These are phyloP conservation scores for Botryococcus braunii DNA, from an alignment of 163 green algal genomes.

Conservation along the genomic window DNA sequence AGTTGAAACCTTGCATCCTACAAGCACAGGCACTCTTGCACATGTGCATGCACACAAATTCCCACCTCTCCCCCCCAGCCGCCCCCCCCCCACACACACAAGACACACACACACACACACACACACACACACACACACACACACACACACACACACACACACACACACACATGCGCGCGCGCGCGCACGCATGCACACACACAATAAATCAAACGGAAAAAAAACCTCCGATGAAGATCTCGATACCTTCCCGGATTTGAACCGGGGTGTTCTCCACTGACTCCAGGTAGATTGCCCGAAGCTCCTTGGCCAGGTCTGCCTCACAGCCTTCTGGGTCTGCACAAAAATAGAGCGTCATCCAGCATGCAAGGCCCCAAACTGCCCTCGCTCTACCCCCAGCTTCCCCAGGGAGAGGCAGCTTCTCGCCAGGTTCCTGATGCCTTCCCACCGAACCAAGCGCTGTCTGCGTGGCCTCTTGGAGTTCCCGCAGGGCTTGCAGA, in stretches of 20 bases:
- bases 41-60: too few relatives aligned
- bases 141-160: too few relatives aligned
- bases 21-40: background rate
- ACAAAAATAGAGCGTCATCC: constrained; percentile 41
- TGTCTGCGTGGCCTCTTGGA: too few relatives aligned
- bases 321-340: constrained; percentile 16
- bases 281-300: constrained; percentile 2
- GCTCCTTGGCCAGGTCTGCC: constrained; percentile 14
- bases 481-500: too few relatives aligned
- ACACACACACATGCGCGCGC: background rate
- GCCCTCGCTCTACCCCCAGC: background rate
- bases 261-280: background rate
- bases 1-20: background rate
- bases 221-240: background rate
- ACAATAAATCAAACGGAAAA: background rate
- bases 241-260: background rate
- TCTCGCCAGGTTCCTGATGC: too few relatives aligned
- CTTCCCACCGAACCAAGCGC: too few relatives aligned
- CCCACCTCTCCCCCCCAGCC: too few relatives aligned
- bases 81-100: too few relatives aligned
- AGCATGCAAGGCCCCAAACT: constrained; percentile 8
- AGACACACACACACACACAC: too few relatives aligned
- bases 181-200: background rate
- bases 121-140: too few relatives aligned
- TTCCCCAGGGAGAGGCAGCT: too few relatives aligned